Percentiles rank a stretch among this genome's conserved stretches.
Conservation (phyloP, 1,139 yeast genomes). For the Candida glucosophila region DNA sequence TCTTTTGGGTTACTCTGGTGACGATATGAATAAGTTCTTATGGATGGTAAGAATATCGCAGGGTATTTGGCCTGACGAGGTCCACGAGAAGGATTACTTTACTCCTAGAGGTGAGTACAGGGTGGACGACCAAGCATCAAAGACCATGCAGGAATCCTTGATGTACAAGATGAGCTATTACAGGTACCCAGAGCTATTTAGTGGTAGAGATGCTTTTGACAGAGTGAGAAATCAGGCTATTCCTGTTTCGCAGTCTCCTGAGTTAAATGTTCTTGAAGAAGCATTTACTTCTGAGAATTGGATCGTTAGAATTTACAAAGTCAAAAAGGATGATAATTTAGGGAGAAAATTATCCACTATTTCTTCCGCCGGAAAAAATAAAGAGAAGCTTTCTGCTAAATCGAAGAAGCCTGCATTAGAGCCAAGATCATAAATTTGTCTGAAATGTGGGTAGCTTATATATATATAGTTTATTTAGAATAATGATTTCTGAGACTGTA, state of each 20-base stretch:
- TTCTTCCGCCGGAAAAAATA: too few species aligned
- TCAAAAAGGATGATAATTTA: conserved; percentile 78
- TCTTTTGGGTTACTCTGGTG: conserved; percentile 87
- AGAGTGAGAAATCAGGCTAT: conserved; percentile 83
- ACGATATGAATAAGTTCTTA: conserved; percentile 90
- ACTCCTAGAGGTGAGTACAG: conserved; percentile 81
- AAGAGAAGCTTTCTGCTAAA: too few species aligned
- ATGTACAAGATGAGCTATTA: conserved; percentile 95
- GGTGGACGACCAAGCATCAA: conserved; percentile 74
- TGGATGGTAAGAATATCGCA: conserved; percentile 99
- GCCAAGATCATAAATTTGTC: too few species aligned
- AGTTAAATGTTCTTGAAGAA: conserved; percentile 78
- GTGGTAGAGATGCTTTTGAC: conserved; percentile 65
- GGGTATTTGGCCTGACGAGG: conserved; percentile 99
- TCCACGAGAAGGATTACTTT: conserved; percentile 77
- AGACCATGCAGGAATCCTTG: conserved; percentile 78
- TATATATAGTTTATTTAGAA: too few species aligned
- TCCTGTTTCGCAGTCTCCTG: conserved; percentile 47
- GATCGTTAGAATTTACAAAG: conserved; percentile 92
- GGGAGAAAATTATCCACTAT: too few species aligned
- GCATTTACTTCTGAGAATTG: conserved; percentile 94
- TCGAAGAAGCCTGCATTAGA: too few species aligned
- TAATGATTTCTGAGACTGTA: too few species aligned
- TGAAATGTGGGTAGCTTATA: too few species aligned
- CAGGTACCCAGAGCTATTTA: conserved; percentile 69